Evolutionary conservation across 2,329 filamentous ascomycete species (phyloP).

Genomic region (Arthrinium puccinioides): DNA sequence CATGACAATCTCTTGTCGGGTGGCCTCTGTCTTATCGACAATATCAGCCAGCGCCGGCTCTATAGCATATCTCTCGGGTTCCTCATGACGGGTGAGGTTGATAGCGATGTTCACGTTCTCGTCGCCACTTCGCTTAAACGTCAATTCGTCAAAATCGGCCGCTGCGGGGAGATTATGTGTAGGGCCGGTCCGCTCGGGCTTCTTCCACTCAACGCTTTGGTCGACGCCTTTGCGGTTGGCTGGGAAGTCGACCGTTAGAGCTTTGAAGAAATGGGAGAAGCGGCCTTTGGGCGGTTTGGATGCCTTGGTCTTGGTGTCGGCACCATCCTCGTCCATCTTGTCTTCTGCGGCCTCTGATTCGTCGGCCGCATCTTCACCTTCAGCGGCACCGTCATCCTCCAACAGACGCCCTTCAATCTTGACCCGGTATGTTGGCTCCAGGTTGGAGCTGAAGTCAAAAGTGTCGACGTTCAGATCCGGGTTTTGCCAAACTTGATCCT

Average conservation of each 20-base stretch:
- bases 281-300: conserved; percentile 40
- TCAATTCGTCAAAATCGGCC: conserved; percentile 81
- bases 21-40: conserved; percentile 79
- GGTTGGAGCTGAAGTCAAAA: conserved; percentile 74
- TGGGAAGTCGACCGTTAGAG: conserved; percentile 69
- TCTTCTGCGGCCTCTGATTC: conserved; percentile 39
- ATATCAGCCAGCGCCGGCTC: conserved; percentile 75
- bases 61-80: conserved; percentile 75
- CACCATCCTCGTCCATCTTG: conserved; percentile 54
- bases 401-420: conserved; percentile 86
- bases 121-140: conserved; percentile 86
- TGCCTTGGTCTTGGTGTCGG: conserved; percentile 23
- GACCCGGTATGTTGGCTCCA: conserved; percentile 76
- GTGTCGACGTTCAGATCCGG: conserved; percentile 61
- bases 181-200: conserved; percentile 53
- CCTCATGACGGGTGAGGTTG: conserved; percentile 77
- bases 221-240: conserved; percentile 50
- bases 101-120: conserved; percentile 89
- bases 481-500: conserved; percentile 90
- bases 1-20: conserved; percentile 80
- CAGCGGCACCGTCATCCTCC: conserved; percentile 51
- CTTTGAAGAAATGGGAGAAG: conserved; percentile 75
- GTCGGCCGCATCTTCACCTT: conserved; percentile 42
- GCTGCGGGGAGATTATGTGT: conserved; percentile 52
- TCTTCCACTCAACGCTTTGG: conserved; percentile 76